Base-by-base conservation (phyloP, 768 basidiomycete genomes). In the Tylopilus intermedius region DNA sequence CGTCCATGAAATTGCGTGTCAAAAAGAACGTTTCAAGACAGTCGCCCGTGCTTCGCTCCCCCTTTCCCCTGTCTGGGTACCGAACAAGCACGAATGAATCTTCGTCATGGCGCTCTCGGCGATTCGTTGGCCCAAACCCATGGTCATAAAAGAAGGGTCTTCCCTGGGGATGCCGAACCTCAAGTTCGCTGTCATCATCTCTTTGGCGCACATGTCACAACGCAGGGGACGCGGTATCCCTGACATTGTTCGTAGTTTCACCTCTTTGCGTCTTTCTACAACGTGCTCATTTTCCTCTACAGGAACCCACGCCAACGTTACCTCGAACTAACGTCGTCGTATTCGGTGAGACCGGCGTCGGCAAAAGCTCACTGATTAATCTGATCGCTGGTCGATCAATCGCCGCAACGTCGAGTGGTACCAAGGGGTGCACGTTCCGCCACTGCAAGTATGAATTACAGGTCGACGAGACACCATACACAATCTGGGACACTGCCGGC, bases 341-440 rank as follows among this genome's bases (percentile, higher is more conserved):
- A 53, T 67, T 67, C 15, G 63, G 58, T 30, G 67, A 65, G 55
- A 59, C 58, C 45, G 67, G 66, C 2, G 62, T 73, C 39, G 65
- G 69, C 32, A 76, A 78, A 55, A 73, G 75, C 59, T 74, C 71
- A n/a, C 60, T 75, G 50, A 60, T 78, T 48, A 74, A 76, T 60
- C 67, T 75, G 68, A 58, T 78, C 42, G 62, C 62, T 49, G 63
- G 62, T 60, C 74, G 51, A 63, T 75, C 59, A 72, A 73, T 62
- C 26, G 74, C 74, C 29, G 47, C 49, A 0, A 64, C 67, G 18
- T 74, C 72, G 5, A 69, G 65, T 48, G 59, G 59, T 43, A 69
- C 65, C 9, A 61, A 57, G 24, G 71, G 72, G 4, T 72, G 67
- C 56, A 75, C 74, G 21, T 71, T 71, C 43, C 47, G 58, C 11